These are phyloP conservation scores for Beauveria sp. DNA, from an alignment of 2,329 filamentous ascomycete genomes.

Conservation along the genomic window DNA sequence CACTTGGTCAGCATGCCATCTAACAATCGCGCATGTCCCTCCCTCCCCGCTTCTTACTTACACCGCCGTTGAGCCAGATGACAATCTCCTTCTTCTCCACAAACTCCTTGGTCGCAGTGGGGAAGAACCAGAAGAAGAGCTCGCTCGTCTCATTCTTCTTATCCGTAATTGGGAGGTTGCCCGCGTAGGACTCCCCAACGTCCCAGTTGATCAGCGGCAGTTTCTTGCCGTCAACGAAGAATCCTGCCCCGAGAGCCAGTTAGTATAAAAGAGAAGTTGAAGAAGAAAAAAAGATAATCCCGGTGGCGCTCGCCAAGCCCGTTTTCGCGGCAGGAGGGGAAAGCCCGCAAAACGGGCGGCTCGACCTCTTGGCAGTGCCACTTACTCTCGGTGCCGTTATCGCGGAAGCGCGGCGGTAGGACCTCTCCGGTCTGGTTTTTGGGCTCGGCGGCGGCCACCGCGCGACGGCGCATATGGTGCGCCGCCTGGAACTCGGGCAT, in stretches of 20 bases:
- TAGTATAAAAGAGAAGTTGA: neutral
- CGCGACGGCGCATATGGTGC: neutral
- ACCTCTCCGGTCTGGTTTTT: neutral
- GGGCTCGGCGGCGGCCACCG: neutral
- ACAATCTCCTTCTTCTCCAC: constrained; percentile 37
- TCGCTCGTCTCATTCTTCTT: constrained; percentile 30
- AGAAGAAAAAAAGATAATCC: neutral
- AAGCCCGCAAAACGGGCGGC: neutral
- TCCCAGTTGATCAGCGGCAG: constrained; percentile 61
- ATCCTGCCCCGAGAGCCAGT: constrained; percentile 30
- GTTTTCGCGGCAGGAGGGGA: neutral
- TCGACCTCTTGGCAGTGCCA: neutral
- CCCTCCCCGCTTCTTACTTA: constrained; percentile 16
- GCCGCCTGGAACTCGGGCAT: neutral
- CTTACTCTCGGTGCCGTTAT: constrained; percentile 16
- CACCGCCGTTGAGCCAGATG: constrained; percentile 38
- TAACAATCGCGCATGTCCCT: neutral
- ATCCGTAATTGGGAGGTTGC: constrained; percentile 46
- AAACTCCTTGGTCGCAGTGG: constrained; percentile 30
- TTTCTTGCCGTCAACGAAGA: constrained; percentile 50
- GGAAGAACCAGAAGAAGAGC: constrained; percentile 49
- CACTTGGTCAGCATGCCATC: neutral
- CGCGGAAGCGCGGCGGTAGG: constrained; percentile 12
- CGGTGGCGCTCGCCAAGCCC: neutral
- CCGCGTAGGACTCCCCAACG: constrained; percentile 50